Percentiles rank a stretch among this genome's conserved stretches.
Conservation (phyloP, 192 early-diverging fungal genomes). For the Diversispora epigaea region DNA sequence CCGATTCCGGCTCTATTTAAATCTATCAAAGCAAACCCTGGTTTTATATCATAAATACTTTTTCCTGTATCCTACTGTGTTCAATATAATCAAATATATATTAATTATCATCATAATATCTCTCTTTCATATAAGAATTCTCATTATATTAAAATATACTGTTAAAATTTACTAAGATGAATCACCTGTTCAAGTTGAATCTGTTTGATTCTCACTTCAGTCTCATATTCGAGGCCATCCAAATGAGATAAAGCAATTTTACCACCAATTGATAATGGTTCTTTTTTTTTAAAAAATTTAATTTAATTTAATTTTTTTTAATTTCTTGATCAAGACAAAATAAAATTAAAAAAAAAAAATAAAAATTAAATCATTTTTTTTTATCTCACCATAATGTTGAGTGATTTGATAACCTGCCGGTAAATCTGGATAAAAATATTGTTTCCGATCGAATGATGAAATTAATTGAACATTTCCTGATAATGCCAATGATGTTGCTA, state of each 20-base stretch:
- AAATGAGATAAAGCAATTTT: constrained; percentile 51
- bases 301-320: too few species aligned
- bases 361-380: background rate
- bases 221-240: constrained; percentile 59
- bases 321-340: background rate
- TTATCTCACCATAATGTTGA: constrained; percentile 65
- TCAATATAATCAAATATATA: too few species aligned
- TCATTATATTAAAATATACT: too few species aligned
- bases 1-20: constrained; percentile 86
- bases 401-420: constrained; percentile 96
- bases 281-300: constrained; percentile 30
- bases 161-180: background rate
- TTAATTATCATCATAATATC: background rate
- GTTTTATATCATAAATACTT: constrained; percentile 60
- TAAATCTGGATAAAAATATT: constrained; percentile 94
- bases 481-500: constrained; percentile 72
- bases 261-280: constrained; percentile 79
- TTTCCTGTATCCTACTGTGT: constrained; percentile 77
- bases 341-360: background rate
- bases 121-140: too few species aligned
- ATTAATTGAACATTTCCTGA: constrained; percentile 57
- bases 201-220: constrained; percentile 71
- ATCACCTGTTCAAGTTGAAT: constrained; percentile 82
- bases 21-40: constrained; percentile 70
- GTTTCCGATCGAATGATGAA: constrained; percentile 89